Evolutionary conservation across 116 monocot genomes (phyloP), one percentile per base, ranked within the genome.

Genomic region (Zostera marina): DNA sequence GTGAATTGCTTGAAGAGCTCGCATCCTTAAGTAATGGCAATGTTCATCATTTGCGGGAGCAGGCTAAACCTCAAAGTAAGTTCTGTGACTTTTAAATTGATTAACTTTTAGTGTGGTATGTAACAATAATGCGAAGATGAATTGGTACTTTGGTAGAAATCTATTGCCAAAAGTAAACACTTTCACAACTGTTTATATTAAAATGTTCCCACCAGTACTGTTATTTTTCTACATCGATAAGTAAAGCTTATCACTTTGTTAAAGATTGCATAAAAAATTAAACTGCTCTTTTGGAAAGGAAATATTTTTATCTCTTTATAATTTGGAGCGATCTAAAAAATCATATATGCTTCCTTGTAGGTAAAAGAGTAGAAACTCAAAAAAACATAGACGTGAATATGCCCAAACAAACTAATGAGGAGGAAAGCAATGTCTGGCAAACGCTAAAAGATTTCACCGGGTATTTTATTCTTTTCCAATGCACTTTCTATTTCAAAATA

Each of bases 1-100:
- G 74, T 38, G 85, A 96, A 44, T 72, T 96, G 62, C 82, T 96
- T 53, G 89, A 82, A 76, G 82, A 88, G 68, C 89, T 96, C 47
- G 76, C 88, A 70, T 82, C 80, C 26, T 65, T 96, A 64, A 75
- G 66, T 53, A 62, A 59, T 56, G 49, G 62, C 40, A 63, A 60
- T 58, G 21, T 45, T 12, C 62, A 59, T 43, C 68, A 68, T 26
- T 14, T 60, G 11, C 58, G 62, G 20, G 44, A 66, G 32, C 62
- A 58, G 48, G 22, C 62, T 20, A 76, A 70, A 60, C 22, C 61
- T 19, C 69, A 73, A 61, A 26, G 96, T 89, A 80, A 70, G 77
- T n/a, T 65, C 22, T 19, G 14, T 38, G 17, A 15, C 62, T 15
- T 58, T 32, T 24, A 55, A 32, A 51, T 51, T 16, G 49, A 17